Conservation (phyloP, 192 early-diverging fungal genomes). For the Neocallimastix lanati region DNA sequence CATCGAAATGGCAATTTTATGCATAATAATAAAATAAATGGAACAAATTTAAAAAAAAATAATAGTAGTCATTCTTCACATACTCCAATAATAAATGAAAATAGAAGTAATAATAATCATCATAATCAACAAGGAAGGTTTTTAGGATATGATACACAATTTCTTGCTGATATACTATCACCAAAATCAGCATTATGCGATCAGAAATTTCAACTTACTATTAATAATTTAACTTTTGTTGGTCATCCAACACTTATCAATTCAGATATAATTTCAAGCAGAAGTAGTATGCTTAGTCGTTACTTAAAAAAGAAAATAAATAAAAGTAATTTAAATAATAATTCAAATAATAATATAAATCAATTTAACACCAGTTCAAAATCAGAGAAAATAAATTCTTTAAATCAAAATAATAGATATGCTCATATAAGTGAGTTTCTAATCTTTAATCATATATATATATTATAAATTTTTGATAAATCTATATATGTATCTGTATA, state of each 20-base stretch:
- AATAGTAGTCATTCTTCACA: too few species aligned
- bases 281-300: slow-evolving; percentile 32
- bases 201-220: slow-evolving; percentile 62
- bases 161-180: slow-evolving; percentile 6
- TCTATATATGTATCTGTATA: too few species aligned
- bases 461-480: too few species aligned
- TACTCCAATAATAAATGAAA: not conserved
- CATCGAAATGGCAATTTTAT: too few species aligned
- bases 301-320: slow-evolving; percentile 9
- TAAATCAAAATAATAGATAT: slow-evolving; percentile 8
- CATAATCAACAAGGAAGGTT: not conserved
- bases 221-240: slow-evolving; percentile 73
- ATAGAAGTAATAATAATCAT: not conserved
- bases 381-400: not conserved
- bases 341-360: slow-evolving; percentile 1
- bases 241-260: slow-evolving; percentile 49
- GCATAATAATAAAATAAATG: too few species aligned
- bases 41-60: too few species aligned
- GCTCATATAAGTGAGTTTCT: slow-evolving; percentile 7
- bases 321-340: slow-evolving; percentile 1
- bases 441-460: too few species aligned
- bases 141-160: not conserved
- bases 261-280: slow-evolving; percentile 26
- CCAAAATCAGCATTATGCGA: slow-evolving; percentile 67
- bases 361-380: not conserved